These are phyloP conservation scores for Gossypioides kirkii DNA, from an alignment of 345 rosid genomes.

Conservation along the genomic window DNA sequence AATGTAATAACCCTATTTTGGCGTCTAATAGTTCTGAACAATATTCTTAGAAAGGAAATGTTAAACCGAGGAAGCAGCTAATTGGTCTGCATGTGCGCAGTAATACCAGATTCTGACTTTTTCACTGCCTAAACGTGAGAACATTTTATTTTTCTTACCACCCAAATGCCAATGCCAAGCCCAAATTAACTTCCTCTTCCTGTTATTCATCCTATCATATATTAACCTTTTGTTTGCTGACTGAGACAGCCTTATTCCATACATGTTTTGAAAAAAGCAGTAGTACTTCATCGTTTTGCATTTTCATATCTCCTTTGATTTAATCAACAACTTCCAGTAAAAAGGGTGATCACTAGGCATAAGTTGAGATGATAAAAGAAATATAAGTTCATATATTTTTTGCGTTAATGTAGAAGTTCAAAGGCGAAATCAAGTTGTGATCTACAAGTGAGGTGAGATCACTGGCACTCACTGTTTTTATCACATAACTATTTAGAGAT, in stretches of 20 bases:
- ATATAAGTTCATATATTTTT: too few relatives aligned
- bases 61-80: background rate
- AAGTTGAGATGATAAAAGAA: too few relatives aligned
- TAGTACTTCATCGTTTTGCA: too few relatives aligned
- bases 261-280: too few relatives aligned
- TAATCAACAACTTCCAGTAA: background rate
- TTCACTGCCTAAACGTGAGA: background rate
- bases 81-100: background rate
- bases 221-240: too few relatives aligned
- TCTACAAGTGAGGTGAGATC: background rate
- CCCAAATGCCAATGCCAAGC: background rate
- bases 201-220: too few relatives aligned
- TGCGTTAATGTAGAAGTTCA: background rate
- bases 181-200: background rate
- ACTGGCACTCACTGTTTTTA: background rate
- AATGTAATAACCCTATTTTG: too few relatives aligned
- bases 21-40: too few relatives aligned
- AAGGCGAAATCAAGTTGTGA: background rate
- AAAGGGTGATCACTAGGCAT: background rate
- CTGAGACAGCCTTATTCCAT: background rate
- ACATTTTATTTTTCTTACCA: background rate
- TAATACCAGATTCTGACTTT: background rate
- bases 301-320: background rate
- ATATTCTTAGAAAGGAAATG: too few relatives aligned
- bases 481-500: background rate